phyloP scores from a whole-genome alignment of 2,329 filamentous ascomycete genomes.

The Monosporascus sp. region DNA sequence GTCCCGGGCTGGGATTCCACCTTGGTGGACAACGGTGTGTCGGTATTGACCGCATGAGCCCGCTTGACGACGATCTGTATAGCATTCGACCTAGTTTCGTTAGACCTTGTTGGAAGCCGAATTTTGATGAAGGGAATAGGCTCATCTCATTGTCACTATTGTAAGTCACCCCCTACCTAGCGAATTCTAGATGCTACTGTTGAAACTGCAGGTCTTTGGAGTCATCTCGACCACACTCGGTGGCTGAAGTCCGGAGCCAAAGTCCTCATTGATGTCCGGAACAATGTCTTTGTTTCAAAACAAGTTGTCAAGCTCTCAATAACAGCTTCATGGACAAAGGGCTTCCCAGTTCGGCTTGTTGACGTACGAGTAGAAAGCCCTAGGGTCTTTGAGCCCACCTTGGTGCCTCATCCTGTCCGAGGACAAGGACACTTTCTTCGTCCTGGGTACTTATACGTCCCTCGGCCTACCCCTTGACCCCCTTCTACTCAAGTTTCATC shows the following conservation, averaged over 20 bases:
- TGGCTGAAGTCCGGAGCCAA: constrained; percentile 2
- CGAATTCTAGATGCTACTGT: constrained; percentile 8
- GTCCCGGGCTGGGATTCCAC: constrained; percentile 5
- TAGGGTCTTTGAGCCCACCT: background rate
- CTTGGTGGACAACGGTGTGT: constrained; percentile 3
- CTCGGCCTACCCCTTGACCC: too few species aligned
- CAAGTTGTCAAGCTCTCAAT: background rate
- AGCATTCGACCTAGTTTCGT: too few species aligned
- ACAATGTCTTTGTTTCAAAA: constrained; percentile 14
- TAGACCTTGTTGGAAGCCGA: constrained; percentile 1
- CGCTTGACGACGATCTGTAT: background rate
- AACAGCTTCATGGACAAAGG: background rate
- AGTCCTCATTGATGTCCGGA: constrained; percentile 4
- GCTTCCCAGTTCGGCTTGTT: background rate
- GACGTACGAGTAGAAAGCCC: background rate
- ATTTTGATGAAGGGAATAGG: background rate
- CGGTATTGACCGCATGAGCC: background rate
- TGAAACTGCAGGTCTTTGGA: constrained; percentile 2
- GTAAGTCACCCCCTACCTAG: constrained; percentile 7
- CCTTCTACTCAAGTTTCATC: too few species aligned
- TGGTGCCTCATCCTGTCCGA: background rate
- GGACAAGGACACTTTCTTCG: background rate
- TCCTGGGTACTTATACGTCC: background rate
- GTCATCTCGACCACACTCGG: constrained; percentile 6
- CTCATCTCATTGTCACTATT: background rate